Percentiles rank a stretch among this genome's conserved stretches.
phyloP scores from a whole-genome alignment of 2,329 filamentous ascomycete species.

The Bipolaris sorokiniana region DNA sequence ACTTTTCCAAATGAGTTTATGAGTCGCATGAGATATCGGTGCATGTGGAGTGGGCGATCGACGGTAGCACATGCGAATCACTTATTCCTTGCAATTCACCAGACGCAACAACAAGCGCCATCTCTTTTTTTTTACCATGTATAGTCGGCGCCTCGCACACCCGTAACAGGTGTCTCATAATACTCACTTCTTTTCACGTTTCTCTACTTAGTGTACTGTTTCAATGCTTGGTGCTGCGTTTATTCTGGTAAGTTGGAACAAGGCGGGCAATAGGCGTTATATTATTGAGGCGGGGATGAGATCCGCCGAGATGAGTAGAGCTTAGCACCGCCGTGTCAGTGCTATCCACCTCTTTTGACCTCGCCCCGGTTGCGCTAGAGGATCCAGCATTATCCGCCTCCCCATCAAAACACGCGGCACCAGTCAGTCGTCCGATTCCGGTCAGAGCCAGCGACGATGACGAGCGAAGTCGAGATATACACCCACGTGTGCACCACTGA shows the following conservation, averaged over 20 bases:
- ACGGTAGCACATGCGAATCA: not conserved
- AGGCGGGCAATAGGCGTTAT: not conserved
- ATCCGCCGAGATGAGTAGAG: not conserved
- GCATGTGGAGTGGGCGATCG: not conserved
- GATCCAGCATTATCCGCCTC: not conserved
- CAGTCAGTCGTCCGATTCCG: conserved; percentile 14
- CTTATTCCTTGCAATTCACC: conserved; percentile 1
- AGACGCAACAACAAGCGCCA: not conserved
- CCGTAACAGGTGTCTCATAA: not conserved
- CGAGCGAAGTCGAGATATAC: conserved; percentile 21
- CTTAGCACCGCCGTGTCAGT: not conserved
- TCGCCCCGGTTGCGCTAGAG: not conserved
- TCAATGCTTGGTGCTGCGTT: not conserved
- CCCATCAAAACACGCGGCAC: conserved; percentile 9
- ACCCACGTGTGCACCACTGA: conserved; percentile 34
- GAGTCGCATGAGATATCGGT: conserved; percentile 17
- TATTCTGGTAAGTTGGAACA: not conserved
- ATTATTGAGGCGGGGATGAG: not conserved
- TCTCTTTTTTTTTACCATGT: not conserved
- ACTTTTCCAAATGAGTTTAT: conserved; percentile 25
- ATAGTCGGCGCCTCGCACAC: not conserved
- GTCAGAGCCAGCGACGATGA: conserved; percentile 8
- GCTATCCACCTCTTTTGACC: conserved; percentile 3
- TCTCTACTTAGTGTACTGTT: not conserved
- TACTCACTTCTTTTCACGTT: not conserved